Evolutionary conservation across 495 filamentous ascomycete species (phyloP), one percentile per base, ranked within the genome.

Genomic region (Penicillium dipodomyicola): DNA sequence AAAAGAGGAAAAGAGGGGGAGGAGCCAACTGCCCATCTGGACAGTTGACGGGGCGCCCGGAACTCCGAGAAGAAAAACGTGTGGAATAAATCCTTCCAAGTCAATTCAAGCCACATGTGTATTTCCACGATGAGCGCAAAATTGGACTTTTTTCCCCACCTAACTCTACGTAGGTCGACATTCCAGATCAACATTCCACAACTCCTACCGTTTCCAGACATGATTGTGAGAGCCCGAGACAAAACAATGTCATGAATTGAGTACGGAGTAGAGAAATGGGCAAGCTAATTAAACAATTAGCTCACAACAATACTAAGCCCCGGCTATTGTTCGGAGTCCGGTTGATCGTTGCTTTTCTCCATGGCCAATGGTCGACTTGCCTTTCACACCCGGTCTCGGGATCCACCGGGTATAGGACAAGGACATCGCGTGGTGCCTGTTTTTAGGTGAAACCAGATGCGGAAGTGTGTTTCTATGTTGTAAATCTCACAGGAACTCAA

Each of bases 381-480:
- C 15, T 35, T 2, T 1, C 7, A 35, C 1, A n/a, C 10, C 52
- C 27, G 52, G 58, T 60, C 56, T 45, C 46, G 52, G 52, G 53
- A 27, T 25, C 48, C 44, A 33, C 35, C 22, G 19, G 45, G 27
- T 14, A 32, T 5, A 17, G 45, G 27, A 23, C 8, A n/a, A 17
- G 6, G 35, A 17, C 3, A 8, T 37, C 62, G 50, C 62, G 58
- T 64, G 62, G 62, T 56, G 15, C 29, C 59, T 59, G 52, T 59
- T 62, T 61, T 64, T 56, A 53, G 58, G 9, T 25, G 10, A n/a
- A 32, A 22, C 40, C 35, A 23, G 12, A 57, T 42, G 51, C 61
- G 49, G 61, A 52, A 53, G 49, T 57, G 2, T 37, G 57, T 40
- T n/a, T 32, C 52, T 42, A 25, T 25, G 23, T 25, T 25, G 23